Conservation (phyloP, 1,284 basidiomycete species). For the Ustilago loliicola region DNA sequence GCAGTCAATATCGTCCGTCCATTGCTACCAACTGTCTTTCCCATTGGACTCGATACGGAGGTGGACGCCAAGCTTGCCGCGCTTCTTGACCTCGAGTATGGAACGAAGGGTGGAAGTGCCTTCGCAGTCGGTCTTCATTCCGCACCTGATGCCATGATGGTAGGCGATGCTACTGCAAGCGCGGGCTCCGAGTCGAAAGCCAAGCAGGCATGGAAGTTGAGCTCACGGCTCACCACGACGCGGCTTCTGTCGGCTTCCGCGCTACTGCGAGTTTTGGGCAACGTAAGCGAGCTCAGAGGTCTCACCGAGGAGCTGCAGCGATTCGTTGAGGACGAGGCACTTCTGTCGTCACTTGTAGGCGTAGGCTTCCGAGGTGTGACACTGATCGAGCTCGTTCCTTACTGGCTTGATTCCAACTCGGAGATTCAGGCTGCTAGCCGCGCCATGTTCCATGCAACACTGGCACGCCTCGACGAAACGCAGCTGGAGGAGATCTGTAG, state of each 20-base stretch:
- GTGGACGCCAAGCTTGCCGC: constrained; percentile 37
- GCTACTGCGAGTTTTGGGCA: constrained; percentile 34
- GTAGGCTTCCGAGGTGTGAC: constrained; percentile 73
- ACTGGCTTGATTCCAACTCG: constrained; percentile 57
- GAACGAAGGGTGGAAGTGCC: neutral
- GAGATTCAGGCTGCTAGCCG: constrained; percentile 50
- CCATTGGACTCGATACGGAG: constrained; percentile 34
- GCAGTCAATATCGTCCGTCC: constrained; percentile 57
- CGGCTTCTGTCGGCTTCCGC: constrained; percentile 33
- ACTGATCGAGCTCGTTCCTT: constrained; percentile 79
- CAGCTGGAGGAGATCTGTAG: constrained; percentile 48
- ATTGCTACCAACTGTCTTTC: constrained; percentile 55
- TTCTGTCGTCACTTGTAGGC: constrained; percentile 21
- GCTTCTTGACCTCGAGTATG: constrained; percentile 32
- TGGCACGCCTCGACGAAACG: constrained; percentile 20
- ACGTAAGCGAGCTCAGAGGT: constrained; percentile 27
- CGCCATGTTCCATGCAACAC: constrained; percentile 30
- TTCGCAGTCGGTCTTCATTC: constrained; percentile 36
- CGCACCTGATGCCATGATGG: constrained; percentile 34
- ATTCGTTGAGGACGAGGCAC: constrained; percentile 32
- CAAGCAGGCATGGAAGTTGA: constrained; percentile 34
- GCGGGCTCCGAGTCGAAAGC: neutral
- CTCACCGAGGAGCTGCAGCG: constrained; percentile 24
- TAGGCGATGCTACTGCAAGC: constrained; percentile 2
- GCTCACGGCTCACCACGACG: constrained; percentile 36